A percentile compares a stretch with the other conserved stretches of the same genome.
Conservation (phyloP, 1,284 basidiomycete genomes). For the Xanthoconium separans region DNA sequence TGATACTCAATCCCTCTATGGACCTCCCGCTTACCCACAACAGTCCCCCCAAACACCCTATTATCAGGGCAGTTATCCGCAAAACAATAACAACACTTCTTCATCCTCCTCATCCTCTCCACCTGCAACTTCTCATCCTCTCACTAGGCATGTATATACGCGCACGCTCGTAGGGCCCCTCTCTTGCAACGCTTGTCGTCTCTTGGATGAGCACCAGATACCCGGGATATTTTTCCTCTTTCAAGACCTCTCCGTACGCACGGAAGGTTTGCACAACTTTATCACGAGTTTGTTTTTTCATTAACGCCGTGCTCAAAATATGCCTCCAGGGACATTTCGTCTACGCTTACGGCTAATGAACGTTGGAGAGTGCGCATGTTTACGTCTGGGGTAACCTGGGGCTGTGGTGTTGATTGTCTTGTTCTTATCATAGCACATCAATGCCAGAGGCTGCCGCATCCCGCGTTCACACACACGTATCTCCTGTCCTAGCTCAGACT, state of each 20-base stretch:
- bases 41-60: slow-evolving; percentile 31
- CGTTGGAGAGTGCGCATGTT: slow-evolving; percentile 69
- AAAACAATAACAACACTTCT: slow-evolving; percentile 15
- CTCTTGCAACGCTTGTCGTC: slow-evolving; percentile 78
- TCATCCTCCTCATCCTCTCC: slow-evolving; percentile 33
- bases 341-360: slow-evolving; percentile 82
- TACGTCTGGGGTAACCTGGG: slow-evolving; percentile 13
- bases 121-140: slow-evolving; percentile 39
- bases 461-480: slow-evolving; percentile 60
- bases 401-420: slow-evolving; percentile 24
- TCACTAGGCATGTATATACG: slow-evolving; percentile 69
- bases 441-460: slow-evolving; percentile 69
- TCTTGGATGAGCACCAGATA: slow-evolving; percentile 80
- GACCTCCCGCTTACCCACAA: slow-evolving; percentile 30
- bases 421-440: slow-evolving; percentile 52
- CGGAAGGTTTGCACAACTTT: slow-evolving; percentile 59
- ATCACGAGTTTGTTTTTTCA: slow-evolving; percentile 27
- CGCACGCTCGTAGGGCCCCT: slow-evolving; percentile 87
- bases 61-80: slow-evolving; percentile 29
- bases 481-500: slow-evolving; percentile 78
- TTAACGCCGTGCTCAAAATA: slow-evolving; percentile 21
- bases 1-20: slow-evolving; percentile 26
- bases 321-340: slow-evolving; percentile 62
- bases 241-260: slow-evolving; percentile 84
- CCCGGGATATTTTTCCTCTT: slow-evolving; percentile 87